Evolutionary conservation across 768 basidiomycete genomes (phyloP).

Genomic region (Termitomyces sp.): DNA sequence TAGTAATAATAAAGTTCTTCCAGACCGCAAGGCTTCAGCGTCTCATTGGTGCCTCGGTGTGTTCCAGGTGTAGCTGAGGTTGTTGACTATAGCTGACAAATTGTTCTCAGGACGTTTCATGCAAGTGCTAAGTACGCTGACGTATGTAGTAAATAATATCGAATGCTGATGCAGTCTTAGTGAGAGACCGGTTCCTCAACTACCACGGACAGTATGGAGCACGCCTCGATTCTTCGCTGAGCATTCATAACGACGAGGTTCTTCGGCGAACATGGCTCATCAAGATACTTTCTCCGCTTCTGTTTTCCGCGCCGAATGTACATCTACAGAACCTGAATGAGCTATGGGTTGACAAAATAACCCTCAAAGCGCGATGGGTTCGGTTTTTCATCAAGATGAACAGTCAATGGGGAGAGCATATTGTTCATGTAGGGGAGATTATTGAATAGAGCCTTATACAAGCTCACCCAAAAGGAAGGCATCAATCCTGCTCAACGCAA

Average conservation of each 20-base stretch:
- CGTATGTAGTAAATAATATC: not conserved
- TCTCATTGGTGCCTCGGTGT: slow-evolving; percentile 12
- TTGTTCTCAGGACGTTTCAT: slow-evolving; percentile 2
- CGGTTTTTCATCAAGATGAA: slow-evolving; percentile 31
- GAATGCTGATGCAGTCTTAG: not conserved
- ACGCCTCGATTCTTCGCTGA: slow-evolving; percentile 30
- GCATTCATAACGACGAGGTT: slow-evolving; percentile 4
- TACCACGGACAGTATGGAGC: slow-evolving; percentile 39
- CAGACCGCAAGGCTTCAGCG: not conserved
- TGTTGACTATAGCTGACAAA: too few relatives aligned
- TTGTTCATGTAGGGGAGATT: slow-evolving; percentile 18
- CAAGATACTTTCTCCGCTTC: slow-evolving; percentile 33
- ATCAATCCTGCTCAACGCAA: slow-evolving; percentile 45
- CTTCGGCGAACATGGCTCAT: slow-evolving; percentile 37
- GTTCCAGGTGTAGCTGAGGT: not conserved
- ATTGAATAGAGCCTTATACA: not conserved
- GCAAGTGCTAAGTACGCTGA: not conserved
- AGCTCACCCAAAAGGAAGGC: slow-evolving; percentile 35
- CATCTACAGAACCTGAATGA: slow-evolving; percentile 37
- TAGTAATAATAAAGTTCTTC: not conserved
- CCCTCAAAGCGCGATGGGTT: slow-evolving; percentile 32
- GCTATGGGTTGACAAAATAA: slow-evolving; percentile 44
- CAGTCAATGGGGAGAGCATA: slow-evolving; percentile 16
- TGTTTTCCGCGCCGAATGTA: slow-evolving; percentile 40
- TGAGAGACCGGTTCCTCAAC: slow-evolving; percentile 29